These are phyloP conservation scores for Dendrothele bispora DNA, from an alignment of 768 basidiomycete species.

Conservation along the genomic window DNA sequence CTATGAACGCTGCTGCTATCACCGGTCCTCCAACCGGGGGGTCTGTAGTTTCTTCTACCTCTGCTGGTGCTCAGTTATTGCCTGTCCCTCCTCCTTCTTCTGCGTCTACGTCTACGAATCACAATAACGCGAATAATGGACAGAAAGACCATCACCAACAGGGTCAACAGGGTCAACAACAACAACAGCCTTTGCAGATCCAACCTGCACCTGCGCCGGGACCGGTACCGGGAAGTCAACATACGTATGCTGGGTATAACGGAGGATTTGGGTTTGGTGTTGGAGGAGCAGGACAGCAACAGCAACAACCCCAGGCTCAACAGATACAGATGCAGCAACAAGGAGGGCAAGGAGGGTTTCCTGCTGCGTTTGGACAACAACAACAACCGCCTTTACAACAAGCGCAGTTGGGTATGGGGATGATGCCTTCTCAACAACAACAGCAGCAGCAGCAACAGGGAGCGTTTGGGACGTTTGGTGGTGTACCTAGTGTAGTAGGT, in stretches of 20 bases:
- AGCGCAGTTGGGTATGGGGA: slow-evolving; percentile 5
- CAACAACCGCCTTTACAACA: slow-evolving; percentile 21
- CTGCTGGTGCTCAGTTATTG: slow-evolving; percentile 13
- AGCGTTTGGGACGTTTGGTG: neutral
- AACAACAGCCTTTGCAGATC: neutral
- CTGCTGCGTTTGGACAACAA: slow-evolving; percentile 25
- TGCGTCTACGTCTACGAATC: neutral
- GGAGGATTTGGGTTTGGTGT: too few species aligned
- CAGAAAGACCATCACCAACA: slow-evolving; percentile 7
- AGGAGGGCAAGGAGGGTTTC: too few species aligned
- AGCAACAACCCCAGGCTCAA: too few species aligned
- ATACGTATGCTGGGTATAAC: too few species aligned
- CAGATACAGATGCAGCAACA: too few species aligned
- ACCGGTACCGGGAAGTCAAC: too few species aligned
- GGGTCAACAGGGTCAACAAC: neutral
- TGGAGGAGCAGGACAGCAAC: slow-evolving; percentile 16
- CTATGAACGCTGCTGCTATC: slow-evolving; percentile 15
- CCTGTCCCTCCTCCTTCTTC: slow-evolving; percentile 16
- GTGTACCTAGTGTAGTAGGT: too few species aligned
- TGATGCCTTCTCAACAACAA: slow-evolving; percentile 14
- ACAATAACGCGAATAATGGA: slow-evolving; percentile 13
- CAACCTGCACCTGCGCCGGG: too few species aligned
- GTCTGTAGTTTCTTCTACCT: slow-evolving; percentile 7
- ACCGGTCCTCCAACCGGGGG: slow-evolving; percentile 6
- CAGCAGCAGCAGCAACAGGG: slow-evolving; percentile 24